Base-by-base conservation (phyloP, 345 rosid species). In the Pistacia vera region DNA sequence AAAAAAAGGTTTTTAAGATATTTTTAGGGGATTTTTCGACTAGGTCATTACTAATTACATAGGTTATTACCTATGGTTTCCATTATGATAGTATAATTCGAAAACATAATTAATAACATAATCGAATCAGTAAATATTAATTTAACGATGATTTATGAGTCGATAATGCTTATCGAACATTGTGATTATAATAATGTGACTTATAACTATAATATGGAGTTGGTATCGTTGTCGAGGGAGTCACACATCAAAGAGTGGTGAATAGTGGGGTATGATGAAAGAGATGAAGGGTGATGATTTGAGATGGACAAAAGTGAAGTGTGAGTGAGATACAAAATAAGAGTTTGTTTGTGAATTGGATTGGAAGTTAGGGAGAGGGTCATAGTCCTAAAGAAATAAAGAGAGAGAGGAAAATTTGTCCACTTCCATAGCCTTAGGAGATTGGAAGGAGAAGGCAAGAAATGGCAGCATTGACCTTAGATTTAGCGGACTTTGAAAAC, bases 381-480 rank as follows among this genome's bases (percentile, higher is more conserved):
- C 63, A 75, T 20, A 22, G 58, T 63, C 8, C 16, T 38, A 18
- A 30, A 52, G 13, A 46, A 56, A 48, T 52, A 66, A 80, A 75
- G 65, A 72, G 61, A 63, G 61, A 46, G 70, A 64, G 85, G 71
- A 73, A 77, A 82, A 81, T 77, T 58, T 74, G 86, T 80, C 88
- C 78, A 80, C 77, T 70, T 80, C 77, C 81, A 64, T 36, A 68
- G 90, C 77, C 86, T 65, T 62, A 76, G 81, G 83, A 77, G 76
- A 85, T 77, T 81, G 83, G 84, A 72, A 77, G 81, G 83, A 74
- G 87, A 80, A 73, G 85, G 86, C 84, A 77, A 82, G 85, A 82
- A 64, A 83, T 81, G 91, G 93, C 80, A 76, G 81, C 90, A 77
- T 87, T 92, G 98, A 93, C 93, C 97, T 81, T 67, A 81, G 86